phyloP scores from a whole-genome alignment of 192 early-diverging fungal genomes.

The Coemansia biformis region DNA sequence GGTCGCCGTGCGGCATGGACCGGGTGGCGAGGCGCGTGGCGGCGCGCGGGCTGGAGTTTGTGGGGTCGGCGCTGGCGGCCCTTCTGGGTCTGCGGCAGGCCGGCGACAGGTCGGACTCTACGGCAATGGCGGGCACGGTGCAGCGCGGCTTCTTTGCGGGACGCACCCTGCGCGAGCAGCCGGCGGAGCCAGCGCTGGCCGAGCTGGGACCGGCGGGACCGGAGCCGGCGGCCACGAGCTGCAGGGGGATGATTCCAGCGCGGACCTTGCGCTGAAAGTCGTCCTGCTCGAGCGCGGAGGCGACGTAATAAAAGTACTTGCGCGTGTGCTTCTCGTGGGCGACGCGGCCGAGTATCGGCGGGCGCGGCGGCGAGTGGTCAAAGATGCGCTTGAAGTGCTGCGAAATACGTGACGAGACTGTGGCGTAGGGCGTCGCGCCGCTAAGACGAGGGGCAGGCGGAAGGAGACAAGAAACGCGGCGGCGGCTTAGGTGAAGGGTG shows the following conservation, averaged over 20 bases:
- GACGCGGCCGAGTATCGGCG: conserved; percentile 64
- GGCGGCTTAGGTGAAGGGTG: no score
- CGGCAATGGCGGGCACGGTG: conserved; percentile 42
- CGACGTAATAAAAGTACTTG: conserved; percentile 73
- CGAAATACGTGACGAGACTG: conserved; percentile 83
- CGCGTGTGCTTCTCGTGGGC: conserved; percentile 65
- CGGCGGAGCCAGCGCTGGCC: conserved; percentile 1
- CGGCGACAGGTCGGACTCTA: conserved; percentile 30
- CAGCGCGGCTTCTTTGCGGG: conserved; percentile 35
- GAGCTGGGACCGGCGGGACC: no score
- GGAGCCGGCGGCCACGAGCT: conserved; percentile 10
- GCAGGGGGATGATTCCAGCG: conserved; percentile 33
- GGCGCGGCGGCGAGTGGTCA: conserved; percentile 68
- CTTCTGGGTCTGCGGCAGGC: conserved; percentile 18
- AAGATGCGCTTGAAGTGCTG: conserved; percentile 82
- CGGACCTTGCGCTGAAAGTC: conserved; percentile 40
- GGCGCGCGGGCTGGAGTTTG: conserved; percentile 2
- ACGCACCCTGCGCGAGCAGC: conserved; percentile 7
- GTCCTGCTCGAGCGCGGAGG: conserved; percentile 46
- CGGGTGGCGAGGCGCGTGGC: background rate
- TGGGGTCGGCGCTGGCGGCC: conserved; percentile 27
- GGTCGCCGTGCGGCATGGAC: conserved; percentile 4
- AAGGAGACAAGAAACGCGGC: conserved; percentile 3
- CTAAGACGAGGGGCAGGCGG: conserved; percentile 14
- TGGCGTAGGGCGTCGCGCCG: conserved; percentile 80